Conservation (phyloP, 73 alveolate genomes). For the Effrenium voratum region DNA sequence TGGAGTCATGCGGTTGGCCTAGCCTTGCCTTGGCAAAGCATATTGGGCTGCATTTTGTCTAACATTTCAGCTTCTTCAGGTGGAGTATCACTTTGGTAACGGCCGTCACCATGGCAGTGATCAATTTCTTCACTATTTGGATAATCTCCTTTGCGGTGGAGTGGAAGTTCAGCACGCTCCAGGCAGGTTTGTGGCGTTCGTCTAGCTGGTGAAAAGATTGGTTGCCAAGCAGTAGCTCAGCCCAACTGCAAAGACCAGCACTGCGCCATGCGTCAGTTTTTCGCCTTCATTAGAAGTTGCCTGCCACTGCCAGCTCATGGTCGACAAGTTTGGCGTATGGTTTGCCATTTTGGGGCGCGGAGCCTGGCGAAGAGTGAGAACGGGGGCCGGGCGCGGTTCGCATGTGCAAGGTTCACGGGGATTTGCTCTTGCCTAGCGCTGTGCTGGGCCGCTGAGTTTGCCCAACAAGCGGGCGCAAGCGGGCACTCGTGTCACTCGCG, state of each 20-base stretch:
- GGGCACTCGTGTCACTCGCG: background rate
- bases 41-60: background rate
- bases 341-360: slow-evolving; percentile 71
- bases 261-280: background rate
- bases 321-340: slow-evolving; percentile 73
- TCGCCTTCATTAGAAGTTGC: background rate
- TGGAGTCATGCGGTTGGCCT: slow-evolving; percentile 44
- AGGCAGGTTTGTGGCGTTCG: slow-evolving; percentile 5
- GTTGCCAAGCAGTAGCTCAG: too few species aligned
- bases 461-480: background rate
- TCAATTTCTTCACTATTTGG: slow-evolving; percentile 88
- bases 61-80: background rate
- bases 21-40: background rate
- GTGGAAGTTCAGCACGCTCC: slow-evolving; percentile 87
- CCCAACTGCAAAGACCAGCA: background rate
- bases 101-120: slow-evolving; percentile 90
- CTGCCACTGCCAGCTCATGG: slow-evolving; percentile 31
- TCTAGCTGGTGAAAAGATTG: background rate
- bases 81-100: slow-evolving; percentile 76
- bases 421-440: slow-evolving; percentile 74
- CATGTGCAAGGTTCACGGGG: slow-evolving; percentile 19
- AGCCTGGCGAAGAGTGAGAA: background rate
- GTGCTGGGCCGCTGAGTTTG: slow-evolving; percentile 23
- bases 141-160: slow-evolving; percentile 74
- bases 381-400: background rate